These are phyloP conservation scores for Tuber borchii DNA, from an alignment of 495 filamentous ascomycete species.

Conservation along the genomic window DNA sequence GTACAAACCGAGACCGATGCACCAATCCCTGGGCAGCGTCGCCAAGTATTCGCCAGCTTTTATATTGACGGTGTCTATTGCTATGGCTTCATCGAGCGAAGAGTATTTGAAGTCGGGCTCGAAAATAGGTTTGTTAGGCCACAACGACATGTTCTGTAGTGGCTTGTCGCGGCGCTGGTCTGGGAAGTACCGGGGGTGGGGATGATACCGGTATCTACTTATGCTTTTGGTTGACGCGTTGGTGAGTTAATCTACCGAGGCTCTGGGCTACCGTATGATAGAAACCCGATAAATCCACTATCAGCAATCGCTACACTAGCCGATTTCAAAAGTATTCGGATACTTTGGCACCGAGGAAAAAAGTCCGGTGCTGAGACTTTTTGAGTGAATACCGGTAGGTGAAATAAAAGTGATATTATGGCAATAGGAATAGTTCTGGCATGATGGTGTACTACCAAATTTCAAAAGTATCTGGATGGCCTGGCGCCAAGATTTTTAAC, in stretches of 20 bases:
- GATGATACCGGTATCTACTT: not conserved
- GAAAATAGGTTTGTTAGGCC: slow-evolving; percentile 19
- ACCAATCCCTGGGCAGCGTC: slow-evolving; percentile 58
- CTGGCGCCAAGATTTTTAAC: too few relatives aligned
- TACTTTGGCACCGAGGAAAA: too few relatives aligned
- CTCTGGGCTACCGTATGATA: not conserved
- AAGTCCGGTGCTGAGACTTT: too few relatives aligned
- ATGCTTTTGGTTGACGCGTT: not conserved
- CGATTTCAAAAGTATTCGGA: too few relatives aligned
- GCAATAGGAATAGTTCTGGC: too few relatives aligned
- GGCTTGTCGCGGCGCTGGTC: not conserved
- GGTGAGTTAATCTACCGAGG: not conserved
- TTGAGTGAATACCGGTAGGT: too few relatives aligned
- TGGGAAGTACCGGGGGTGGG: not conserved
- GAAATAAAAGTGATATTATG: too few relatives aligned
- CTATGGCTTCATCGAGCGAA: slow-evolving; percentile 54
- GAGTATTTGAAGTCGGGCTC: slow-evolving; percentile 11
- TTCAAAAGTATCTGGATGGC: too few relatives aligned
- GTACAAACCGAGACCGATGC: slow-evolving; percentile 59
- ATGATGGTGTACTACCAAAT: too few relatives aligned
- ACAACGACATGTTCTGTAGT: slow-evolving; percentile 2
- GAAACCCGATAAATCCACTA: too few relatives aligned
- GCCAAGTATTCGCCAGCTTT: slow-evolving; percentile 54
- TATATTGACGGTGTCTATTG: slow-evolving; percentile 51
- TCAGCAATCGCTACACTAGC: too few relatives aligned